Percentiles rank a stretch among this genome's conserved stretches.
Evolutionary conservation across 495 filamentous ascomycete genomes (phyloP).

Genomic region (Letharia columbiana): DNA sequence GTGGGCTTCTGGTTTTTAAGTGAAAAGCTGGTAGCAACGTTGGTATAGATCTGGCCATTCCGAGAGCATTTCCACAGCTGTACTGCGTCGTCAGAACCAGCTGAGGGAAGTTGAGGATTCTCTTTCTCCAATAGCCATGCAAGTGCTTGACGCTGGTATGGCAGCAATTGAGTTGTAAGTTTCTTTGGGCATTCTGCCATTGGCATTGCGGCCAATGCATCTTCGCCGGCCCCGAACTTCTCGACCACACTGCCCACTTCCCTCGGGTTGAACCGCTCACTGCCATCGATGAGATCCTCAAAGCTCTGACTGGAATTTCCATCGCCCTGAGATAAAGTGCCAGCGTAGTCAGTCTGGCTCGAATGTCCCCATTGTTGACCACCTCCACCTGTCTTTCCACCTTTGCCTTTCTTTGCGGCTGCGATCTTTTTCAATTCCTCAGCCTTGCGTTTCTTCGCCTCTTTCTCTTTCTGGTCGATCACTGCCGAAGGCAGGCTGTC

Average conservation of each 20-base stretch:
- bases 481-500: constrained; percentile 49
- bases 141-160: constrained; percentile 77
- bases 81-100: constrained; percentile 55
- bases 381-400: constrained; percentile 21
- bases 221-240: constrained; percentile 59
- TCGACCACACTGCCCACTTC: constrained; percentile 60
- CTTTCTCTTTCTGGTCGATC: constrained; percentile 39
- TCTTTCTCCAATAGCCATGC: constrained; percentile 78
- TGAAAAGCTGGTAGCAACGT: constrained; percentile 70
- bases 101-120: constrained; percentile 52
- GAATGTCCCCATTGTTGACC: constrained; percentile 21
- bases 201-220: constrained; percentile 63
- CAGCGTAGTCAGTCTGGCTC: constrained; percentile 18
- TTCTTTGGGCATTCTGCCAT: constrained; percentile 56
- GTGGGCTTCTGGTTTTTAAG: constrained; percentile 42
- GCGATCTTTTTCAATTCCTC: constrained; percentile 32
- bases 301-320: constrained; percentile 35
- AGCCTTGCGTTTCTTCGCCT: constrained; percentile 41
- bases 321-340: constrained; percentile 24
- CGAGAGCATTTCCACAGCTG: constrained; percentile 68
- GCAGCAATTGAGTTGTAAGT: constrained; percentile 59
- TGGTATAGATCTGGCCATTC: constrained; percentile 48
- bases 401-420: constrained; percentile 32
- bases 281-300: constrained; percentile 56
- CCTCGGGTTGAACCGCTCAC: constrained; percentile 61